Evolutionary conservation across 345 rosid genomes (phyloP), one percentile per base, ranked within the genome.

Genomic region (Xanthoceras sorbifolium): DNA sequence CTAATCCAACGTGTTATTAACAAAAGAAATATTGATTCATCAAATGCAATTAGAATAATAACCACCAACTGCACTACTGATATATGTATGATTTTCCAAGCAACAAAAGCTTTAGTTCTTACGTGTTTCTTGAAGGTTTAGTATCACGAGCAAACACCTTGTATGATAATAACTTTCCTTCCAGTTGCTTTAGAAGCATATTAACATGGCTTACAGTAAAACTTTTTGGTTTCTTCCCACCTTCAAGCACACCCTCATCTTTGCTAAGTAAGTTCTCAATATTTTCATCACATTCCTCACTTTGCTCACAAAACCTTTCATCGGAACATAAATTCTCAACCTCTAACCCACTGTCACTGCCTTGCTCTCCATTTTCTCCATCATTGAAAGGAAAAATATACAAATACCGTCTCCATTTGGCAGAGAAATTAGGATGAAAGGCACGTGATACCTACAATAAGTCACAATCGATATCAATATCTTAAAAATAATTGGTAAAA

Each of bases 371-470:
- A 66, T 76, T 72, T 79, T 90, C 92, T 60, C 86, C 84, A 66
- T 77, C 83, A 77, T 80, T 87, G 54, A 96, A 77, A 63, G 99
- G 99, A 84, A 93, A 92, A 23, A 91, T 86, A 81, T 96, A 96
- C 57, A 92, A 84, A 84, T 96, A 96, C 48, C 89, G 93, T 83
- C 97, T 93, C 98, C 99, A 93, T 80, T 90, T 93, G 68, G 99
- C 99, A 76, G 97, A 90, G 79, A 96, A 93, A 82, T 96, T 96
- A 31, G 99, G 98, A 82, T 96, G 97, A 82, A 96, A 93, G 67
- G 74, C 83, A 68, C 97, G 93, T 23, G 97, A 88, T 72, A 93
- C 97, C 98, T 93, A 71, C 73, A 84, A 48, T 20, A 23, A 60
- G 69, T 77, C 55, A 64, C 14, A 57, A 67, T 61, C 18, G 38